phyloP scores from a whole-genome alignment of 2,329 filamentous ascomycete species.

The Alternaria alternata region DNA sequence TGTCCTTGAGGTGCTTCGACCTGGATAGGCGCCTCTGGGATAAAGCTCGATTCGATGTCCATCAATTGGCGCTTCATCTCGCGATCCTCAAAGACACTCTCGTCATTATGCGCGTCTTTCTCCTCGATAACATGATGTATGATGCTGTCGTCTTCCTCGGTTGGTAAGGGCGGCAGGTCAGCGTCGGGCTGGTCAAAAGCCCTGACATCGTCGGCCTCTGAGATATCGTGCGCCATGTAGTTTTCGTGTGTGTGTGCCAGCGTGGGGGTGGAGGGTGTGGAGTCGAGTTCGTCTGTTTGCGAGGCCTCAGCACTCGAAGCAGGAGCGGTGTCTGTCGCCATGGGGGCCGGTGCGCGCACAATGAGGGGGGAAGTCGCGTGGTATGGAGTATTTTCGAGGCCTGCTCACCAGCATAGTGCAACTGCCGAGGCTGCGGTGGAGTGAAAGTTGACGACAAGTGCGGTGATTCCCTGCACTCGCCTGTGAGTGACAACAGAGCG shows the following conservation, averaged over 20 bases:
- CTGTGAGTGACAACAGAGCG: constrained; percentile 26
- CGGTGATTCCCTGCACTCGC: constrained; percentile 18
- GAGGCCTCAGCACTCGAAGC: constrained; percentile 34
- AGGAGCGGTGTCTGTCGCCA: constrained; percentile 34
- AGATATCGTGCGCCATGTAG: constrained; percentile 38
- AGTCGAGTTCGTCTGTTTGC: constrained; percentile 32
- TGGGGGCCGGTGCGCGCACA: constrained; percentile 28
- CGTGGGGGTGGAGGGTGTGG: constrained; percentile 27
- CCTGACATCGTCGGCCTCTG: constrained; percentile 44
- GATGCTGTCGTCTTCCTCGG: constrained; percentile 52
- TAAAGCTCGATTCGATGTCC: constrained; percentile 70
- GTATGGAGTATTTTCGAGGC: constrained; percentile 8
- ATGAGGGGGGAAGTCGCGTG: constrained; percentile 30
- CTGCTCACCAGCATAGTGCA: constrained; percentile 37
- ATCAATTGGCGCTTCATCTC: constrained; percentile 67
- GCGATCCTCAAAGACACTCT: constrained; percentile 60
- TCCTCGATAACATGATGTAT: constrained; percentile 43
- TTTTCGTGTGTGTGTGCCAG: constrained; percentile 19
- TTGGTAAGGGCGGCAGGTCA: constrained; percentile 52
- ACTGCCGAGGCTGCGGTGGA: constrained; percentile 18
- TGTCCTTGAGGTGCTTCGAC: constrained; percentile 32
- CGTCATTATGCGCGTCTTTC: constrained; percentile 46
- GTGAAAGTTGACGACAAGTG: constrained; percentile 16
- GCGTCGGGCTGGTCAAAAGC: constrained; percentile 47
- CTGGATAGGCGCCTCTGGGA: constrained; percentile 61